Base-by-base conservation (phyloP, 352 stramenopile genomes). In the Pythium chondricola region DNA sequence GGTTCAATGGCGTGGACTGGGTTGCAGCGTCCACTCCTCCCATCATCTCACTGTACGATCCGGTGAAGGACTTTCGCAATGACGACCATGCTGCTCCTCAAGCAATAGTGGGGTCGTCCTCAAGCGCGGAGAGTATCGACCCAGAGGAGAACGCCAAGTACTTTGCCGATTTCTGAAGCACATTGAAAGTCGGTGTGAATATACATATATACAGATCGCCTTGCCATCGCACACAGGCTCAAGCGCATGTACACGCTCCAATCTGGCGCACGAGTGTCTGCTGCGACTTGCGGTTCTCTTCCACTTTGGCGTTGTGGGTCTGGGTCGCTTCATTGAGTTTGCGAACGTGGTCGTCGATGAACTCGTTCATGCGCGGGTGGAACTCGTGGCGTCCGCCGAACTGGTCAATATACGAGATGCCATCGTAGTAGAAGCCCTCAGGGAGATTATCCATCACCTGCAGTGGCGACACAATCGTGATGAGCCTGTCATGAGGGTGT, bases 51-150 rank as follows among this genome's bases (percentile, higher is more conserved):
- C 58, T 59, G 1, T 83, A 83, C 48, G 42, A 81, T 40, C 43
- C 56, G 20, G 25, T 62, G 0, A 21, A 35, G 0, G 74, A 83
- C 43, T 85, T 61, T 30, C 55, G 70, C 9, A 21, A 32, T 20
- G 16, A 48, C 11, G 30, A 29, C 31, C 13, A 3, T 6, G 4
- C 32, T 9, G 6, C 13, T 6, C 27, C 11, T 10, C 36, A 24
- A 2, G 13, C 24, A 17, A 14, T 39, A 7, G 29, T 35, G 3
- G 6, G n/a, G 1, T 63, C 60, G 1, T 47, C 76, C 0, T 86
- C 74, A 4, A 89, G 78, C 36, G 78, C 78, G 36, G 78, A 87
- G 18, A 89, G 75, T 40, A 87, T 89, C 46, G 73, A 86, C 35
- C 48, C 78, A 9, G 71, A 85, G 29, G 63, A 81, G 45, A 68